phyloP scores from a whole-genome alignment of 2,329 filamentous ascomycete genomes.

The Metarhizium album region DNA sequence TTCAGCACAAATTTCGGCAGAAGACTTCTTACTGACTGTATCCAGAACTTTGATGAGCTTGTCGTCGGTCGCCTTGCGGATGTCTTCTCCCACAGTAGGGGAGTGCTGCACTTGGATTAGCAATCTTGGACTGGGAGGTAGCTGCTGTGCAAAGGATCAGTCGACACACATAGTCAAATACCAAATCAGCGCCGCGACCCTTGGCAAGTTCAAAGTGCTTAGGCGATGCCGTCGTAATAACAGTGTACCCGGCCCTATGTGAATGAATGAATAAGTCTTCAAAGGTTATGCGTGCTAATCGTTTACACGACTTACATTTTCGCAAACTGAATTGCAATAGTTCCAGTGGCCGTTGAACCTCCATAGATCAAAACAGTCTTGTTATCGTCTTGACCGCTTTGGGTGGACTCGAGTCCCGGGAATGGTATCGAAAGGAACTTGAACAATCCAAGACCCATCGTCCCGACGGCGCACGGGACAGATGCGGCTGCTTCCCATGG shows the following conservation, averaged over 20 bases:
- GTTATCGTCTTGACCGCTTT: neutral
- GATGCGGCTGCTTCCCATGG: slow-evolving; percentile 15
- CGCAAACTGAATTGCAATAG: slow-evolving; percentile 32
- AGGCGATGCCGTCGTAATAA: no score
- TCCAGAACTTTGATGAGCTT: neutral
- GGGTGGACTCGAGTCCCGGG: neutral
- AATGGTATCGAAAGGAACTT: slow-evolving; percentile 16
- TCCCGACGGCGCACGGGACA: slow-evolving; percentile 15
- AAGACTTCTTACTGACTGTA: neutral
- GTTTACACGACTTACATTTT: slow-evolving; percentile 18
- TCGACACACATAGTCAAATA: no score
- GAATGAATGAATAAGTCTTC: no score
- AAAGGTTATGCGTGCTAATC: no score
- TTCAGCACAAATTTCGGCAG: neutral
- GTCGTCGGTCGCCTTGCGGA: neutral
- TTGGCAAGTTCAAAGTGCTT: no score
- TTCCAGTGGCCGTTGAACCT: slow-evolving; percentile 31
- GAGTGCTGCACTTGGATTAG: neutral
- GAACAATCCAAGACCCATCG: slow-evolving; percentile 20
- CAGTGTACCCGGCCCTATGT: no score
- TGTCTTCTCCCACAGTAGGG: neutral
- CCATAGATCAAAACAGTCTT: slow-evolving; percentile 31
- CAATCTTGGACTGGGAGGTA: no score
- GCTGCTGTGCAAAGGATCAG: no score
- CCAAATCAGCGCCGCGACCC: no score